A percentile compares a stretch with the other conserved stretches of the same genome.
phyloP scores from a whole-genome alignment of 345 rosid genomes.

The Lepidium didymum region DNA sequence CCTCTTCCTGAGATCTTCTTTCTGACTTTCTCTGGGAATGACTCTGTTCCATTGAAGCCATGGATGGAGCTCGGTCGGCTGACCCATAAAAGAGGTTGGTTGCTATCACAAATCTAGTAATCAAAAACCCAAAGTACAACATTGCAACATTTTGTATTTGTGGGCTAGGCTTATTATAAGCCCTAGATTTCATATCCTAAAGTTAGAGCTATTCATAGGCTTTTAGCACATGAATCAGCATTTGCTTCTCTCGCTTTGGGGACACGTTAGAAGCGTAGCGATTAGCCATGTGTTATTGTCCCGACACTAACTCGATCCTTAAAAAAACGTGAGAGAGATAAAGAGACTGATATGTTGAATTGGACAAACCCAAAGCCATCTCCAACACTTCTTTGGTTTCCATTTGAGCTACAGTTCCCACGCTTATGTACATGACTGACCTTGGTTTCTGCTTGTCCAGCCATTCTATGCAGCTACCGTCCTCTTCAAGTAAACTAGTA shows the following conservation, averaged over 20 bases:
- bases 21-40: constrained; percentile 18
- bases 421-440: constrained; percentile 49
- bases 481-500: constrained; percentile 22
- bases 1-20: constrained; percentile 27
- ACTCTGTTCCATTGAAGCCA: not conserved
- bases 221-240: not conserved
- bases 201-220: not conserved
- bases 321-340: not conserved
- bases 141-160: not conserved
- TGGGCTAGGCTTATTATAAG: constrained; percentile 7
- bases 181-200: not conserved
- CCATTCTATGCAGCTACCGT: constrained; percentile 35
- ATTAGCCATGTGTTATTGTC: not conserved
- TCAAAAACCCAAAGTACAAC: not conserved
- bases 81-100: constrained; percentile 60
- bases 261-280: constrained; percentile 2
- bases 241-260: not conserved
- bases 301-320: constrained; percentile 12
- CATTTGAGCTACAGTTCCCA: constrained; percentile 37
- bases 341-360: not conserved
- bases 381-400: constrained; percentile 41
- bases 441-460: constrained; percentile 27
- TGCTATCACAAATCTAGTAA: no score
- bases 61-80: constrained; percentile 34
- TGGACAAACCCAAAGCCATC: constrained; percentile 40